Percentiles rank a stretch among this genome's conserved stretches.
These are phyloP conservation scores for Pythium oligandrum DNA, from an alignment of 352 stramenopile species.

Conservation along the genomic window DNA sequence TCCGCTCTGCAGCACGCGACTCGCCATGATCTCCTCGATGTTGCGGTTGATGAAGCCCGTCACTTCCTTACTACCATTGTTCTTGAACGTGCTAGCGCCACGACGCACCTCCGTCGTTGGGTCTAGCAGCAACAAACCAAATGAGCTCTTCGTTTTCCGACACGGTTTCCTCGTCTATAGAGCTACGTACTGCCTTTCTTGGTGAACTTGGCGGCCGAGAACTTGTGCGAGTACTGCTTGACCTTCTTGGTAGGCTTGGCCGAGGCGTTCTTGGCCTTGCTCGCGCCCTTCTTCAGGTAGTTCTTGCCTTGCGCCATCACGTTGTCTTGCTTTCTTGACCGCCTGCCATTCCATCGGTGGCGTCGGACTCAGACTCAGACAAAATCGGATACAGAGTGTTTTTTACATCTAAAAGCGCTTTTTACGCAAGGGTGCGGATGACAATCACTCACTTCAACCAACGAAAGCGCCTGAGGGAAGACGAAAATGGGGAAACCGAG, in stretches of 20 bases:
- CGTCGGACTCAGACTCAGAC: too few relatives aligned
- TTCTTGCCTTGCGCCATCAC: slow-evolving; percentile 75
- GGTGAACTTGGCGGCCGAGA: slow-evolving; percentile 78
- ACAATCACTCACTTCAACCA: slow-evolving; percentile 8
- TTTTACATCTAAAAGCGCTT: too few relatives aligned
- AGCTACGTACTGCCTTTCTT: slow-evolving; percentile 81
- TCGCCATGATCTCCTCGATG: slow-evolving; percentile 86
- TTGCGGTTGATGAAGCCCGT: slow-evolving; percentile 86
- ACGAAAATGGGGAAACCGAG: too few relatives aligned
- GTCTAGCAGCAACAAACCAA: slow-evolving; percentile 27
- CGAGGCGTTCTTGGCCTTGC: slow-evolving; percentile 68
- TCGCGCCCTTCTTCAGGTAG: slow-evolving; percentile 75
- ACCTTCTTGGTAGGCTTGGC: slow-evolving; percentile 70
- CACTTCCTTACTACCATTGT: slow-evolving; percentile 65
- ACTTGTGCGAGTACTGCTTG: slow-evolving; percentile 73
- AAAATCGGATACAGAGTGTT: too few relatives aligned
- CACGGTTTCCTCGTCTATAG: background rate
- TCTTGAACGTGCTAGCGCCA: slow-evolving; percentile 67
- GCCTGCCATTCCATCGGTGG: too few relatives aligned
- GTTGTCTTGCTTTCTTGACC: background rate
- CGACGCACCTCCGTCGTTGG: slow-evolving; percentile 78
- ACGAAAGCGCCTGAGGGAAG: too few relatives aligned
- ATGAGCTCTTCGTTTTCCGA: too few relatives aligned
- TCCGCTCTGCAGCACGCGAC: slow-evolving; percentile 69
- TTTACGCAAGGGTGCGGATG: too few relatives aligned